phyloP scores from a whole-genome alignment of 2,329 filamentous ascomycete species.

The Dichotomopilus funicola region DNA sequence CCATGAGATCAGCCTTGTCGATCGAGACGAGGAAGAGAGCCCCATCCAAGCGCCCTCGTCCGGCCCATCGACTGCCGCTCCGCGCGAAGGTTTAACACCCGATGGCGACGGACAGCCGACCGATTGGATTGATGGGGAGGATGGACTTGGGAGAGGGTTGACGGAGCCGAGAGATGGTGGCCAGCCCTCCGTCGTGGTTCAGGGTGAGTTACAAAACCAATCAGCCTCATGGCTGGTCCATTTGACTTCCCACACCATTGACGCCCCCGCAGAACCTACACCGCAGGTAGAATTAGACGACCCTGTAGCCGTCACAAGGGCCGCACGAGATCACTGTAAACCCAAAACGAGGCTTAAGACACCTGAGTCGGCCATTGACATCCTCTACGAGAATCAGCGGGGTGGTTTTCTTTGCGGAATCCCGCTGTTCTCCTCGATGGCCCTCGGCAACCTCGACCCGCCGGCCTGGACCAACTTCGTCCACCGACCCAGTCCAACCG shows the following conservation, averaged over 20 bases:
- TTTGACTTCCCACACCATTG: not conserved
- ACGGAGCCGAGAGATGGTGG: not conserved
- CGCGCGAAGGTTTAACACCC: not conserved
- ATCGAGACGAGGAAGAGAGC: constrained; percentile 18
- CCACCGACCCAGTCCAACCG: constrained; percentile 53
- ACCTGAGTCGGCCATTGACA: constrained; percentile 61
- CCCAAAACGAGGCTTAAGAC: constrained; percentile 23
- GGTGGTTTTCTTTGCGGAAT: constrained; percentile 85
- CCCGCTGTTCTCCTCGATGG: constrained; percentile 80
- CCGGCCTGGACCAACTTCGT: constrained; percentile 74
- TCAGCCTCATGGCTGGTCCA: not conserved
- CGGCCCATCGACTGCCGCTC: constrained; percentile 11
- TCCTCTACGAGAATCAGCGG: constrained; percentile 93
- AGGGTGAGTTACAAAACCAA: constrained; percentile 10
- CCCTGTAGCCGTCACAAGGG: constrained; percentile 8
- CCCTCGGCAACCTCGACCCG: constrained; percentile 80
- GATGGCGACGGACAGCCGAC: not conserved
- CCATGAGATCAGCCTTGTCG: constrained; percentile 64
- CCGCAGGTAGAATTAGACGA: constrained; percentile 12
- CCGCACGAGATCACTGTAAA: constrained; percentile 30
- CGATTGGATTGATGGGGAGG: not conserved
- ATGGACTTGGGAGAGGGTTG: not conserved
- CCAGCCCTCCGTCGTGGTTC: constrained; percentile 17
- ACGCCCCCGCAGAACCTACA: constrained; percentile 16
- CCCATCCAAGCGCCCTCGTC: constrained; percentile 5